A percentile compares a stretch with the other conserved stretches of the same genome.
Conservation (phyloP, 2,329 filamentous ascomycete genomes). For the Didymella pinodella region DNA sequence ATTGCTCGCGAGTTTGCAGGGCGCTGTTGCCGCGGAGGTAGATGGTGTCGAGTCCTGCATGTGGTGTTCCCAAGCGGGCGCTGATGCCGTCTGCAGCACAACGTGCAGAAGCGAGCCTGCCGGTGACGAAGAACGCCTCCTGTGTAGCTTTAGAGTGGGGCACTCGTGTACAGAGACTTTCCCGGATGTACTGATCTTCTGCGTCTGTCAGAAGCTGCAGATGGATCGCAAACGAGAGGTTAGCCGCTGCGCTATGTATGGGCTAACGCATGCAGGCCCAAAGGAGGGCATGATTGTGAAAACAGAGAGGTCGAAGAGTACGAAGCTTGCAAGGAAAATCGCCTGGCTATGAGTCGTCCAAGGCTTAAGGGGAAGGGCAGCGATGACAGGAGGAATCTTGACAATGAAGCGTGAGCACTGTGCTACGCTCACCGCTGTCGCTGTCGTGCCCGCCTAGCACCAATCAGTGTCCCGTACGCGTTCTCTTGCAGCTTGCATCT, state of each 20-base stretch:
- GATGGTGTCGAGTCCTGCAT: constrained; percentile 5
- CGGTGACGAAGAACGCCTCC: constrained; percentile 26
- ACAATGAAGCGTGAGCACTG: constrained; percentile 26
- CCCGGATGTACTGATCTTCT: constrained; percentile 26
- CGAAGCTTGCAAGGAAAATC: not conserved
- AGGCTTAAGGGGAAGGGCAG: constrained; percentile 3
- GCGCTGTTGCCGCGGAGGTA: constrained; percentile 1
- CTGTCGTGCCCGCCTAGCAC: constrained; percentile 28
- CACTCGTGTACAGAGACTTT: constrained; percentile 30
- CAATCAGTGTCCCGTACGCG: constrained; percentile 29
- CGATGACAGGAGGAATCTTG: constrained; percentile 8
- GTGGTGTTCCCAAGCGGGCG: constrained; percentile 18
- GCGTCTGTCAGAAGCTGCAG: constrained; percentile 33
- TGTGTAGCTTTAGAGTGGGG: constrained; percentile 28
- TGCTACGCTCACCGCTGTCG: constrained; percentile 40
- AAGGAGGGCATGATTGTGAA: constrained; percentile 25
- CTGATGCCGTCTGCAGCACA: constrained; percentile 19
- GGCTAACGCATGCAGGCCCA: constrained; percentile 42
- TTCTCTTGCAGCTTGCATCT: constrained; percentile 29
- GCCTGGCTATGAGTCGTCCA: constrained; percentile 1
- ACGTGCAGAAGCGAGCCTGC: constrained; percentile 31
- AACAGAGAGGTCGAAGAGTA: constrained; percentile 7
- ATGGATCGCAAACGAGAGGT: constrained; percentile 23
- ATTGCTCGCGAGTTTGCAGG: not conserved
- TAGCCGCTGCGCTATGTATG: constrained; percentile 27